Base-by-base conservation (phyloP, 768 basidiomycete species). In the Russula olivacea region DNA sequence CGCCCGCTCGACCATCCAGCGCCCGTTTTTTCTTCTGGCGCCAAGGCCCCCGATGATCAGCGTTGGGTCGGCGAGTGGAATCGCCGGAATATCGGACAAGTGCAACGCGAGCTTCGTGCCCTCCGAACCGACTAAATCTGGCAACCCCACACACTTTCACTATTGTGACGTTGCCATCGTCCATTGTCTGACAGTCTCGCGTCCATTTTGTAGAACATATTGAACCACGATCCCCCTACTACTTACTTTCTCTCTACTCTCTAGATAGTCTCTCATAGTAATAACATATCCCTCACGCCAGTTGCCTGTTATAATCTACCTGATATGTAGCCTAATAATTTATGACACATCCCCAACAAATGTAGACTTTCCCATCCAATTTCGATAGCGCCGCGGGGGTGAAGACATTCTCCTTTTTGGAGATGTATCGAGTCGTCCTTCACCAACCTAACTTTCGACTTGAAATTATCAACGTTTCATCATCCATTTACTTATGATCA, bases 21-120 rank as follows among this genome's bases (percentile, higher is more conserved):
- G 5, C 57, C 64, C 11, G 51, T 62, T 2, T 66, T 66, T 14
- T 62, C 67, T 30, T 63, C 61, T 2, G n/a, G 67, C 7, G 11
- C 65, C 3, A 61, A 52, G 15, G 65, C 65, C 17, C 67, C 67
- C 10, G 21, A 54, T 32, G 58, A 52, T 30, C 65, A 68, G 41
- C 59, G 56, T 21, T 68, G 67, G 67, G 53, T 66, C 9, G 67
- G 67, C 4, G 48, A n/a, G 23, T 68, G 67, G 67, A 68, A 68
- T 48, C 65, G 67, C 23, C 49, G 40, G n/a, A 66, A 66, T 36
- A 68, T 68, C 2, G 34, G 25, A 1, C 61, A 63, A 30, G 67
- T 68, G 48, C 67, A 68, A 50, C 55, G 55, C 38, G 67, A 68
- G 54, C 65, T 68, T 34, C 76, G 75, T 32, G 10, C 43, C 51